Base-by-base conservation (phyloP, 176 grass and related monocot genomes). In the Bonia amplexicaulis region DNA sequence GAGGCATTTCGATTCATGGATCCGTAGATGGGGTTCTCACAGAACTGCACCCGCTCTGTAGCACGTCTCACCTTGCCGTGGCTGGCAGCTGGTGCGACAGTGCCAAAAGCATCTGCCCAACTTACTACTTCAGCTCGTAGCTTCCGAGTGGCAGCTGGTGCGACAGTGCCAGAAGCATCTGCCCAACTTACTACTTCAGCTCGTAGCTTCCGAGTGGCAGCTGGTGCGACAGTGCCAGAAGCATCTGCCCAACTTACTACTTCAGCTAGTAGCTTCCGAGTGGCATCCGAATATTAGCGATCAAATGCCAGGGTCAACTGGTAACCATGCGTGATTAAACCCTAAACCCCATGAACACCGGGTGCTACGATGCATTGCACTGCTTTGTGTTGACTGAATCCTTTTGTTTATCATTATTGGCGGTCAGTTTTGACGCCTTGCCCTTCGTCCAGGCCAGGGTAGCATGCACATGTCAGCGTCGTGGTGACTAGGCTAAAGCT, bases 391-490 rank as follows among this genome's bases (percentile, higher is more conserved):
- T 47, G 65, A 78, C 73, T 13, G 23, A 46, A 70, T 66, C 49
- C 4, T 22, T 33, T 35, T 47, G 12, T 59, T 11, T 11, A 59
- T n/a, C 22, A 11, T 59, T 59, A 59, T 59, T 59, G 55, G 22
- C 55, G 2, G 55, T 58, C 54, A 58, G 55, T 58, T 58, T 11
- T 58, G 55, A 58, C 55, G 22, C 55, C 31, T 65, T 65, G 77
- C 76, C 76, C n/a, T 39, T 40, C 13, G 22, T 12, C 27, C 27
- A 29, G 27, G 27, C 69, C 57, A 73, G 72, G 73, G 47, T 40
- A n/a, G 53, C 84, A 62, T 22, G 44, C 54, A 4, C 27, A 29
- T 45, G 85, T 74, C 85, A 52, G 69, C 69, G 17, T 80, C 77
- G 45, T 23, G 17, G 23, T 87, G 85, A 74, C 77, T 74, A 4